Conservation (phyloP, 2,329 filamentous ascomycete genomes). For the Arachnopeziza araneosa region DNA sequence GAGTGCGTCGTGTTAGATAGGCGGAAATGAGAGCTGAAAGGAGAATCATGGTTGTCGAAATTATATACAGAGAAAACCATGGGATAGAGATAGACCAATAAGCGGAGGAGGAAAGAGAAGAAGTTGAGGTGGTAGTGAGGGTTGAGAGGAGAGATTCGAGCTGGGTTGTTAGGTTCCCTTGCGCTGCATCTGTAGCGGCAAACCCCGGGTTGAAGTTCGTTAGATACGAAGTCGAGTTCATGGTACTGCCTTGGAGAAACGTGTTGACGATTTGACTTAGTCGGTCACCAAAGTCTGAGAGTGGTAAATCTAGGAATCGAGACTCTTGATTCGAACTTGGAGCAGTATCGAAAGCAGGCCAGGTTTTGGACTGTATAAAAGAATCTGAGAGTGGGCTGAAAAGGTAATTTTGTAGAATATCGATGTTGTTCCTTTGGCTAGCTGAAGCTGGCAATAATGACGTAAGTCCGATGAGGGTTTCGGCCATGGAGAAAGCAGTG, state of each 20-base stretch:
- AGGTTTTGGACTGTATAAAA: slow-evolving; percentile 10
- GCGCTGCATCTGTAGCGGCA: background rate
- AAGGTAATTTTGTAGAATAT: slow-evolving; percentile 21
- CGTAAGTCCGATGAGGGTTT: slow-evolving; percentile 9
- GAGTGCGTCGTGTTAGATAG: slow-evolving; percentile 6
- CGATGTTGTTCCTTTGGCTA: slow-evolving; percentile 9
- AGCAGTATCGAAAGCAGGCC: slow-evolving; percentile 1
- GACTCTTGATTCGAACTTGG: slow-evolving; percentile 4
- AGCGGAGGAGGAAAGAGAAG: background rate
- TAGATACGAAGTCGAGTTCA: slow-evolving; percentile 15
- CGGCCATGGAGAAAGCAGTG: slow-evolving; percentile 13
- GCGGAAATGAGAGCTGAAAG: slow-evolving; percentile 12
- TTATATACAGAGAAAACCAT: slow-evolving; percentile 14
- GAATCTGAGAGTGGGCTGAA: slow-evolving; percentile 10
- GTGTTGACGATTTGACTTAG: slow-evolving; percentile 21
- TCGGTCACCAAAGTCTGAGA: slow-evolving; percentile 16
- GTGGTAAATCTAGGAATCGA: slow-evolving; percentile 9
- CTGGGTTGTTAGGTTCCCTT: slow-evolving; percentile 1
- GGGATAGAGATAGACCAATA: slow-evolving; percentile 6
- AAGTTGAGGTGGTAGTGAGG: slow-evolving; percentile 10
- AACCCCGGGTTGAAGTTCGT: background rate
- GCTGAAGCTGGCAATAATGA: slow-evolving; percentile 9
- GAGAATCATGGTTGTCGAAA: slow-evolving; percentile 8
- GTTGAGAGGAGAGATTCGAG: slow-evolving; percentile 1
- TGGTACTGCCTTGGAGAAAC: slow-evolving; percentile 16